Conservation (phyloP, 2,329 filamentous ascomycete species). For the Penicillium capsulatum region DNA sequence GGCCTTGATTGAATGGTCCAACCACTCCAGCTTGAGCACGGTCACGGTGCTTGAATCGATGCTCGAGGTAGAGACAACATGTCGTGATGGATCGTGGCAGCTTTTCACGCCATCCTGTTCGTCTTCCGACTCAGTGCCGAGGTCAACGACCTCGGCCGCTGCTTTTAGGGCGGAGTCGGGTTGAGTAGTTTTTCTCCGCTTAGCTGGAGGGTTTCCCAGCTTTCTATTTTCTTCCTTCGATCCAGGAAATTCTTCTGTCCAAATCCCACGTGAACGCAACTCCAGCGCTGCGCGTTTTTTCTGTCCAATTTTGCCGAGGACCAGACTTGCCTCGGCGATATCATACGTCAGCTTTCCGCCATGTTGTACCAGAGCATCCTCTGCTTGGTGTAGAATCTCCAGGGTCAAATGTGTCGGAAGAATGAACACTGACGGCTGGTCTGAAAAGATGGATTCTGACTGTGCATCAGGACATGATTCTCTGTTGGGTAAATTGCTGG, state of each 20-base stretch:
- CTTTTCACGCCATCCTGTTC: slow-evolving; percentile 22
- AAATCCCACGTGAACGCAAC: slow-evolving; percentile 63
- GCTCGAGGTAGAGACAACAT: slow-evolving; percentile 7
- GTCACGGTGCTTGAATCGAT: slow-evolving; percentile 36
- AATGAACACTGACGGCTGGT: slow-evolving; percentile 64
- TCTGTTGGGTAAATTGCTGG: too few relatives aligned
- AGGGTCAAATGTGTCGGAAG: slow-evolving; percentile 64
- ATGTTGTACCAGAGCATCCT: slow-evolving; percentile 56
- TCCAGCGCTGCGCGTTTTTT: slow-evolving; percentile 72
- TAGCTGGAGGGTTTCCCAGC: slow-evolving; percentile 27
- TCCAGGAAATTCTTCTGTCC: slow-evolving; percentile 40
- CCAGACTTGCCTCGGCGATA: slow-evolving; percentile 64
- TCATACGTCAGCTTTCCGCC: slow-evolving; percentile 64
- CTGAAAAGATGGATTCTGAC: slow-evolving; percentile 29
- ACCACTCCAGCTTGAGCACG: slow-evolving; percentile 54
- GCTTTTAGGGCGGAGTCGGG: background rate
- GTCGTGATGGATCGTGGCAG: slow-evolving; percentile 9
- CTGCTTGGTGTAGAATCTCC: slow-evolving; percentile 60
- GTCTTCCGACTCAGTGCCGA: slow-evolving; percentile 31
- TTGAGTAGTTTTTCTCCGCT: slow-evolving; percentile 10
- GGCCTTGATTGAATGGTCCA: slow-evolving; percentile 46
- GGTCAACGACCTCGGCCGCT: slow-evolving; percentile 22
- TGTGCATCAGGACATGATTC: too few relatives aligned
- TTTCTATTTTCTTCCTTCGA: too few relatives aligned
- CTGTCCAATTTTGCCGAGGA: slow-evolving; percentile 69